A percentile compares a stretch with the other conserved stretches of the same genome.
phyloP scores from a whole-genome alignment of 345 rosid species.

The Carallia pectinifolia region DNA sequence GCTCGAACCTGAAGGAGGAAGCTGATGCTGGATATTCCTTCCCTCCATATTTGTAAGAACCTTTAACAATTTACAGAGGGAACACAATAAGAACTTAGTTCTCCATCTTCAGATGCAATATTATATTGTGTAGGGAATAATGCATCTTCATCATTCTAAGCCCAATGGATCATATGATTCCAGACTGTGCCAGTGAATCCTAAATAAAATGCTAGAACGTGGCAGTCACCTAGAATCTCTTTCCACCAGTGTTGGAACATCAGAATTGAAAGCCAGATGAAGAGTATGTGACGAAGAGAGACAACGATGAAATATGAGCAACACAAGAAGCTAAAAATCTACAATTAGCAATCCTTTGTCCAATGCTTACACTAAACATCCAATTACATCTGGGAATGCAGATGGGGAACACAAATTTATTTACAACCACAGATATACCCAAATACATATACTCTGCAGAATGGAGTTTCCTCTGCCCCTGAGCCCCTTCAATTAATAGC shows the following conservation, averaged over 20 bases:
- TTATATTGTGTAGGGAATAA: neutral
- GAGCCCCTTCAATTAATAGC: neutral
- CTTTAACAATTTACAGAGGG: conserved; percentile 32
- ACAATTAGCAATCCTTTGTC: too few relatives aligned
- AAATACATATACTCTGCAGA: neutral
- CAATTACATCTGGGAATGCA: conserved; percentile 1
- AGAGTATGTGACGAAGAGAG: too few relatives aligned
- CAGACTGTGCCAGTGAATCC: neutral
- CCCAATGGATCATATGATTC: neutral
- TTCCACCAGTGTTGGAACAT: too few relatives aligned
- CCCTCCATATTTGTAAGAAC: conserved; percentile 79
- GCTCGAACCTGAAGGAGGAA: conserved; percentile 61
- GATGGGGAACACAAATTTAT: neutral
- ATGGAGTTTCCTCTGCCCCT: neutral
- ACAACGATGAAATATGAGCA: neutral
- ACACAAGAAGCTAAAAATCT: too few relatives aligned
- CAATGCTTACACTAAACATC: neutral
- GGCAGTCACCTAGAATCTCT: too few relatives aligned
- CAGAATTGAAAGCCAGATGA: too few relatives aligned
- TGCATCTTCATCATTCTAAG: neutral
- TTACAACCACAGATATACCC: neutral
- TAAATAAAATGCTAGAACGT: too few relatives aligned
- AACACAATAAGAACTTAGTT: neutral
- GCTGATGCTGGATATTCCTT: conserved; percentile 49
- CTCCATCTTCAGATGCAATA: neutral